A percentile compares a stretch with the other conserved stretches of the same genome.
These are phyloP conservation scores for Colletotrichum caudatum DNA, from an alignment of 2,329 filamentous ascomycete genomes.

Conservation along the genomic window DNA sequence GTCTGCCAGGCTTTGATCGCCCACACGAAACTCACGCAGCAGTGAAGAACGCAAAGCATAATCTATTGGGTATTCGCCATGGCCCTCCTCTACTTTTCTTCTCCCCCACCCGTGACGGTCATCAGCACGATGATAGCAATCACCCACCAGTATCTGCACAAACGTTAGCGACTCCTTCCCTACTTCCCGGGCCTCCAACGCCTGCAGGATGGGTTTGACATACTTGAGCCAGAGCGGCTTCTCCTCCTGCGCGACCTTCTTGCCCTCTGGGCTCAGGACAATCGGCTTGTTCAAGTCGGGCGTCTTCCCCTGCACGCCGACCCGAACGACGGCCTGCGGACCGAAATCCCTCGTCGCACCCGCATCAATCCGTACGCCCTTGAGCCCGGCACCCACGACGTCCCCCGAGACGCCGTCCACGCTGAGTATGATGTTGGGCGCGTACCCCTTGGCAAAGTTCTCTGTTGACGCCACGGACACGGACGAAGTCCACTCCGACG, in stretches of 20 bases:
- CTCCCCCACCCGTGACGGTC: conserved; percentile 64
- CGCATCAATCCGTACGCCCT: conserved; percentile 71
- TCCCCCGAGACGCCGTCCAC: conserved; percentile 57
- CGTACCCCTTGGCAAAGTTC: conserved; percentile 72
- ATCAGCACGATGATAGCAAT: conserved; percentile 66
- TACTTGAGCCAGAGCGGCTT: conserved; percentile 77
- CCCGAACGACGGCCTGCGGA: conserved; percentile 66
- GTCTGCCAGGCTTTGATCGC: background rate
- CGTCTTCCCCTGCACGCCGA: conserved; percentile 62
- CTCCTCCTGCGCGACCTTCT: conserved; percentile 67
- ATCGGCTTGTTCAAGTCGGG: conserved; percentile 74
- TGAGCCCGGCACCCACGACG: conserved; percentile 63
- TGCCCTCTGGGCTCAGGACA: conserved; percentile 70
- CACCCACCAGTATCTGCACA: conserved; percentile 74
- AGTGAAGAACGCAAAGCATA: conserved; percentile 15
- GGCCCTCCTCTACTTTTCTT: conserved; percentile 60
- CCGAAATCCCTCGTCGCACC: conserved; percentile 75
- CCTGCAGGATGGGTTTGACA: conserved; percentile 46
- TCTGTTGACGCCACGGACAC: conserved; percentile 67
- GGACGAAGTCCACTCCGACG: conserved; percentile 63
- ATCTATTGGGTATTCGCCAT: conserved; percentile 26
- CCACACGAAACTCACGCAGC: no score
- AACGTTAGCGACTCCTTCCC: conserved; percentile 50
- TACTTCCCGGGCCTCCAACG: background rate
- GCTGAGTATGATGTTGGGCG: conserved; percentile 67